phyloP scores from a whole-genome alignment of 768 basidiomycete species.

The Kwoniella heveanensis region DNA sequence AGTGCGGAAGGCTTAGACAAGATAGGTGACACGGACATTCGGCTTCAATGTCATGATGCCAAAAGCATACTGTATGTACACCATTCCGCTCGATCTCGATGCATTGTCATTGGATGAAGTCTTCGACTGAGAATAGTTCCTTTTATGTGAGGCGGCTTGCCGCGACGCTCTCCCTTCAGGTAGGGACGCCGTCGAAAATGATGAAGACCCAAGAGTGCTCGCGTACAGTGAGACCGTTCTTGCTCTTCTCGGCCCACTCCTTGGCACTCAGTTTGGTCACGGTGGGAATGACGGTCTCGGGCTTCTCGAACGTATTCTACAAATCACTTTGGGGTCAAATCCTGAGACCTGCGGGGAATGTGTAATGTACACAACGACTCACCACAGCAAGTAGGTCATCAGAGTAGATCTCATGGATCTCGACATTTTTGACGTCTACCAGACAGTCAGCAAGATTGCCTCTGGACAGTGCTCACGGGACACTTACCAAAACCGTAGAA shows the following conservation, averaged over 20 bases:
- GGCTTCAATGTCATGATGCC: too few species aligned
- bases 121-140: too few species aligned
- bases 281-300: slow-evolving; percentile 42
- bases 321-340: too few species aligned
- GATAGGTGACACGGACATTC: too few species aligned
- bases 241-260: slow-evolving; percentile 26
- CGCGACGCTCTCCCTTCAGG: too few species aligned
- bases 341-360: too few species aligned
- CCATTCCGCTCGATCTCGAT: too few species aligned
- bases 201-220: slow-evolving; percentile 55
- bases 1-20: background rate
- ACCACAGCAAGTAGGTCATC: slow-evolving; percentile 57
- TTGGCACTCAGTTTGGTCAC: slow-evolving; percentile 17
- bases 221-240: slow-evolving; percentile 24
- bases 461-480: too few species aligned
- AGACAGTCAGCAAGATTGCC: too few species aligned
- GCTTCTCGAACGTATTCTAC: slow-evolving; percentile 53
- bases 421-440: slow-evolving; percentile 58
- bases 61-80: too few species aligned
- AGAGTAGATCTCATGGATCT: slow-evolving; percentile 63
- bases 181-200: slow-evolving; percentile 33
- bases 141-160: too few species aligned
- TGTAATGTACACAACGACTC: slow-evolving; percentile 15
- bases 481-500: slow-evolving; percentile 43
- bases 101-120: too few species aligned